Conservation (phyloP, 2,329 filamentous ascomycete species). For the Dothideomycetes sp. region DNA sequence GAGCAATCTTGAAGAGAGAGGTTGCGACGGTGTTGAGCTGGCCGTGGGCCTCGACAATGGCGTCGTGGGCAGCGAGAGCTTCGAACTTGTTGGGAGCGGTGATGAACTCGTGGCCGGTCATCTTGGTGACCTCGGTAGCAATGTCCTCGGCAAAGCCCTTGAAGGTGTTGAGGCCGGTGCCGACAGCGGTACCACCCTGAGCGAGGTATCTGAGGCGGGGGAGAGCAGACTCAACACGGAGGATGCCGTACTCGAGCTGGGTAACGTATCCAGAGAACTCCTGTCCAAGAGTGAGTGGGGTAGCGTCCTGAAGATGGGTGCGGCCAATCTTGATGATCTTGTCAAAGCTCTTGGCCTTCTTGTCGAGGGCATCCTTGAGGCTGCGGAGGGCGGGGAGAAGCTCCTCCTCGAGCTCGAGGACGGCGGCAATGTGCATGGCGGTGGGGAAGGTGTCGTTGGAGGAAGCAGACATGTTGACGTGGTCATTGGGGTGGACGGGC, state of each 20-base stretch:
- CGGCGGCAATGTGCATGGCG: conserved; percentile 98
- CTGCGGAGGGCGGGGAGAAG: conserved; percentile 74
- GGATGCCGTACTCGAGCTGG: conserved; percentile 83
- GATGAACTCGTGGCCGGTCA: conserved; percentile 87
- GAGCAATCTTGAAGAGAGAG: conserved; percentile 94
- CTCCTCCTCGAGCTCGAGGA: conserved; percentile 79
- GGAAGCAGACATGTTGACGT: conserved; percentile 97
- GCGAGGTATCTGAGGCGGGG: conserved; percentile 79
- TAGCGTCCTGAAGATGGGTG: conserved; percentile 95
- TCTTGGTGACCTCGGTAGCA: conserved; percentile 78
- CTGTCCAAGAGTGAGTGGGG: conserved; percentile 86
- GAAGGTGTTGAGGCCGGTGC: conserved; percentile 95
- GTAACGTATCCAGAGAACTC: conserved; percentile 97
- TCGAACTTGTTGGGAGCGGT: conserved; percentile 99
- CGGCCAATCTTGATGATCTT: conserved; percentile 98
- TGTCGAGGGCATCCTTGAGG: conserved; percentile 73
- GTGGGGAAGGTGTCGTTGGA: conserved; percentile 99
- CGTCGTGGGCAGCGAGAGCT: conserved; percentile 89
- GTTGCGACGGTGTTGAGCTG: conserved; percentile 84
- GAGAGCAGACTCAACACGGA: conserved; percentile 71
- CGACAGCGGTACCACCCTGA: conserved; percentile 93
- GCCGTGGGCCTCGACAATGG: conserved; percentile 87
- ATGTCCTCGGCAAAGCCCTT: conserved; percentile 91
- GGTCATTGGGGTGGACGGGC: conserved; percentile 97
- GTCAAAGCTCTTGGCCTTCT: conserved; percentile 81